These are phyloP conservation scores for Eucommia ulmoides DNA, from an alignment of 257 asterid species.

Conservation along the genomic window DNA sequence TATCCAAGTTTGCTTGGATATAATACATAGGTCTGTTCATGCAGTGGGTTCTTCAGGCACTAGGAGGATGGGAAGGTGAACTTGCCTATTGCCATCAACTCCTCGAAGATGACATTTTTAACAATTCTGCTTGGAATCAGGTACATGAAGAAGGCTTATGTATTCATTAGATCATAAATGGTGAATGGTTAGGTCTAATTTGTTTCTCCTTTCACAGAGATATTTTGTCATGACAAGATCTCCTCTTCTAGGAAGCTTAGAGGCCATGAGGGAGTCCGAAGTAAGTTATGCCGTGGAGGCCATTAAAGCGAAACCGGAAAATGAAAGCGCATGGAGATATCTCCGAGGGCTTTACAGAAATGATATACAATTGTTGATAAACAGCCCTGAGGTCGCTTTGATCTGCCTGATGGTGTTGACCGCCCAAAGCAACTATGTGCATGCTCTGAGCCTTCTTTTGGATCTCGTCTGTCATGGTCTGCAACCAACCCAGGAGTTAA, in stretches of 20 bases:
- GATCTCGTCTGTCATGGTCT: constrained; percentile 64
- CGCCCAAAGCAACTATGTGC: constrained; percentile 29
- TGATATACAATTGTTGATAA: constrained; percentile 25
- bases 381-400: constrained; percentile 59
- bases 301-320: constrained; percentile 57
- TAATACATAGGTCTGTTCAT: constrained; percentile 10
- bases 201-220: constrained; percentile 35
- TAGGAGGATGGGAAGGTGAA: constrained; percentile 97
- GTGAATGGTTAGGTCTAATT: background rate
- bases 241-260: constrained; percentile 71
- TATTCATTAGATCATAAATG: background rate
- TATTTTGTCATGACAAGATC: constrained; percentile 69
- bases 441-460: constrained; percentile 64
- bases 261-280: constrained; percentile 62
- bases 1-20: constrained; percentile 6
- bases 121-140: constrained; percentile 99
- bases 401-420: constrained; percentile 47
- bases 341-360: constrained; percentile 73
- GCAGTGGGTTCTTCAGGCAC: constrained; percentile 96
- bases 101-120: constrained; percentile 67
- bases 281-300: constrained; percentile 60
- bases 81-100: constrained; percentile 71
- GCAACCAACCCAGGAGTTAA: constrained; percentile 42
- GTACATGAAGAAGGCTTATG: constrained; percentile 16
- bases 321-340: constrained; percentile 95